Percentiles rank a stretch among this genome's conserved stretches.
These are phyloP conservation scores for Solioccasus polychromus DNA, from an alignment of 768 basidiomycete genomes.

Conservation along the genomic window DNA sequence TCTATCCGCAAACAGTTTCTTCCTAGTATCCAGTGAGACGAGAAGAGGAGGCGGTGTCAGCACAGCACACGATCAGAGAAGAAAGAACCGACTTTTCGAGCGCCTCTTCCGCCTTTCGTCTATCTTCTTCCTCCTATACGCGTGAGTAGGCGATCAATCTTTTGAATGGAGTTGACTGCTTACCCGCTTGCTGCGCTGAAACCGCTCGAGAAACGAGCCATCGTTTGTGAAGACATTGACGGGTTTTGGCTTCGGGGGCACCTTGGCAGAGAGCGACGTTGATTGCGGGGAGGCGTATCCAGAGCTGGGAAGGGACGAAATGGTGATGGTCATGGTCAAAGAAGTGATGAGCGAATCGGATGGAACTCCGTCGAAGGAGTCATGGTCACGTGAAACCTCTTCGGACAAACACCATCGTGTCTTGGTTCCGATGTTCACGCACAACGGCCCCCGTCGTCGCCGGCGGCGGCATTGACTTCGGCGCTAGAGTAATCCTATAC, in stretches of 20 bases:
- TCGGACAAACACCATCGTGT: not conserved
- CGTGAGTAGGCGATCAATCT: not conserved
- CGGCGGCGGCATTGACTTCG: conserved; percentile 57
- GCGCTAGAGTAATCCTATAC: conserved; percentile 51
- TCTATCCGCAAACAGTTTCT: conserved; percentile 56
- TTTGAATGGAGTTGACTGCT: conserved; percentile 4
- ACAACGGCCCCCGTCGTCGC: not conserved
- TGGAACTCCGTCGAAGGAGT: not conserved
- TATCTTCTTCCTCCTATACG: conserved; percentile 56
- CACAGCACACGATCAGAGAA: not conserved
- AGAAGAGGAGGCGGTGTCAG: not conserved
- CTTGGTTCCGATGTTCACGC: too few species aligned
- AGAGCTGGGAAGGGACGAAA: not conserved
- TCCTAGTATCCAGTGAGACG: conserved; percentile 36
- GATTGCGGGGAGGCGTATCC: conserved; percentile 12
- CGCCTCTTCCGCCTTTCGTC: conserved; percentile 50
- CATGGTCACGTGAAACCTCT: conserved; percentile 4
- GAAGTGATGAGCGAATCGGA: not conserved
- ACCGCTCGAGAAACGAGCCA: conserved; percentile 64
- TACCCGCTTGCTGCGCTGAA: conserved; percentile 58
- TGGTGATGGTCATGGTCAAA: conserved; percentile 5
- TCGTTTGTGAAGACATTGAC: conserved; percentile 68
- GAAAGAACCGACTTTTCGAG: conserved; percentile 42
- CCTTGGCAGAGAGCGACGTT: conserved; percentile 21
- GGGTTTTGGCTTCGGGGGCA: conserved; percentile 39